These are phyloP conservation scores for Citrus medica DNA, from an alignment of 345 rosid species.

Conservation along the genomic window DNA sequence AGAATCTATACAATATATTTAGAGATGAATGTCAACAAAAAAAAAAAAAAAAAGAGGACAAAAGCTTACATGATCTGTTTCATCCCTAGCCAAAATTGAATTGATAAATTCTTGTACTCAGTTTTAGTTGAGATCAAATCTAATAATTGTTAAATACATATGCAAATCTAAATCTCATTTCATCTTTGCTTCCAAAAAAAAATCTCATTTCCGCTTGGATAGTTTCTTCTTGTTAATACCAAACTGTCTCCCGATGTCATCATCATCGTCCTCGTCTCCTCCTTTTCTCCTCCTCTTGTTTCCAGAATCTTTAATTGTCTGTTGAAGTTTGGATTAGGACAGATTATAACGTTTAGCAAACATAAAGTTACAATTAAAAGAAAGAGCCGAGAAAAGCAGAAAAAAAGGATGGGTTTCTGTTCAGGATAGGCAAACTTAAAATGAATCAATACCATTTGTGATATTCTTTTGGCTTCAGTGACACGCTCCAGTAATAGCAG, in stretches of 20 bases:
- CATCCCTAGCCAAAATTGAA: background rate
- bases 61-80: background rate
- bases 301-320: constrained; percentile 63
- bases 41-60: background rate
- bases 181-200: constrained; percentile 19
- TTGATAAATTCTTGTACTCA: background rate
- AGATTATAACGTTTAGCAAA: background rate
- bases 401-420: background rate
- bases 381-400: background rate
- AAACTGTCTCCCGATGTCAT: constrained; percentile 50
- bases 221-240: constrained; percentile 42
- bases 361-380: background rate
- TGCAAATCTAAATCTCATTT: background rate
- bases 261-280: constrained; percentile 62
- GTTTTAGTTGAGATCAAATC: background rate
- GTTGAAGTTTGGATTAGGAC: constrained; percentile 8
- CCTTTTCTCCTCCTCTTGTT: constrained; percentile 43
- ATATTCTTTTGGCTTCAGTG: constrained; percentile 61
- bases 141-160: background rate
- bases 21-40: background rate
- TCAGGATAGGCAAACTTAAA: too few species aligned
- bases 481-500: constrained; percentile 63
- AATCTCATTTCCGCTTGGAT: constrained; percentile 27
- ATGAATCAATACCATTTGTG: constrained; percentile 43
- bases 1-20: background rate